Percentiles rank a stretch among this genome's conserved stretches.
Conservation (phyloP, 768 basidiomycete genomes). For the Lactarius indigo region DNA sequence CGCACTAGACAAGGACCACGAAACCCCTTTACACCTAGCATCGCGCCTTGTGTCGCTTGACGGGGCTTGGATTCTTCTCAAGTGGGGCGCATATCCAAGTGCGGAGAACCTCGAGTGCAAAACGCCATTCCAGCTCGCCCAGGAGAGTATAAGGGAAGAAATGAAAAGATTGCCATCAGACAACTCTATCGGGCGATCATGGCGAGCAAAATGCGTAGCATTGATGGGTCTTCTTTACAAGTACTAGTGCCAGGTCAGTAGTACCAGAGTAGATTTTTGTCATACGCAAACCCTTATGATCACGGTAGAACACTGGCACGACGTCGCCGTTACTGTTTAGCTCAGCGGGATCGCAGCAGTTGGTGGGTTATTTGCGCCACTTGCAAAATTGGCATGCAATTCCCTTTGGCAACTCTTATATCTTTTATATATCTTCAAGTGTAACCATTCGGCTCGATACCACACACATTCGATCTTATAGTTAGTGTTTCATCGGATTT, state of each 20-base stretch:
- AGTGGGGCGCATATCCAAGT: neutral
- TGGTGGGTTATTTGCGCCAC: too few relatives aligned
- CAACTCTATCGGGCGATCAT: neutral
- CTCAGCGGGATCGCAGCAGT: too few relatives aligned
- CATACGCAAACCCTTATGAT: neutral
- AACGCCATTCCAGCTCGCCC: neutral
- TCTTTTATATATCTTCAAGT: too few relatives aligned
- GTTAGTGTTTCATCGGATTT: too few relatives aligned
- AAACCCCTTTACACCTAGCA: neutral
- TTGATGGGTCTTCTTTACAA: neutral
- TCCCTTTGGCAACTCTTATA: too few relatives aligned
- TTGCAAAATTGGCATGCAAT: too few relatives aligned
- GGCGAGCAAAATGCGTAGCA: neutral
- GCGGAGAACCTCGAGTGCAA: neutral
- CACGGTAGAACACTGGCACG: neutral
- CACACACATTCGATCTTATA: too few relatives aligned
- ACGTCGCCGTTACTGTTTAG: constrained; percentile 36
- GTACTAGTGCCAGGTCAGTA: neutral
- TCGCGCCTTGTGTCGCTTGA: neutral
- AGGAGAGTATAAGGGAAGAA: neutral
- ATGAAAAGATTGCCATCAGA: neutral
- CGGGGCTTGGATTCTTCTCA: neutral
- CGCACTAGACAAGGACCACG: neutral
- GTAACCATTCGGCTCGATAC: constrained; percentile 45
- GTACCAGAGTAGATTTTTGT: neutral